Base-by-base conservation (phyloP, 164 flowering plant genomes). In the Magnolia kwangsiensis region DNA sequence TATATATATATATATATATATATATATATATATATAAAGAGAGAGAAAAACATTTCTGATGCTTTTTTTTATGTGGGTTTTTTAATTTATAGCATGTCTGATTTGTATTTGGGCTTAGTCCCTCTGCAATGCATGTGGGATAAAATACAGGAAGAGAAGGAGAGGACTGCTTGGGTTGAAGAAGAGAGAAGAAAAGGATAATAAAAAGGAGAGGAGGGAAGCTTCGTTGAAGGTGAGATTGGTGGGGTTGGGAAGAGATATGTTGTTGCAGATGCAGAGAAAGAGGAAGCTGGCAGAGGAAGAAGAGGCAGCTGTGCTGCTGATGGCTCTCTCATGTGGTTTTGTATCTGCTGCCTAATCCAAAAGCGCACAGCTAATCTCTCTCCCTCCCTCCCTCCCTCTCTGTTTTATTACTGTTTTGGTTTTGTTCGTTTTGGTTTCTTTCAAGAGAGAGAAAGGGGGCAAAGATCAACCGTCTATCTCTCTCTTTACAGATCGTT, bases 91-190 rank as follows among this genome's bases (percentile, higher is more conserved):
- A 7, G 51, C 45, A 37, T 13, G 20, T 74, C 14, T 50, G 51
- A 72, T 23, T 68, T 67, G n/a, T 31, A 23, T 66, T 18, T 67
- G 3, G 50, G 64, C 75, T 73, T 92, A 94, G 97, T 84, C 98
- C 1, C 81, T 94, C 4, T 94, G 97, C 73, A 94, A 93, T 80
- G 98, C 96, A 3, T 93, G 98, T 74, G 98, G 98, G 81, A 93
- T 91, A 79, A 89, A 88, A 73, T 82, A 85, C 85, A 89, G 90
- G 66, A 94, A 94, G 82, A 87, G 78, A 85, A 88, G 87, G 76
- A 86, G 89, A 79, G 88, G 84, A 11, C 63, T 83, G 10, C 68
- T 89, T 72, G 87, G 90, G 1, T 8, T 83, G 14, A 83, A 80
- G 55, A 80, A 69, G 45, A 81, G 73, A 64, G 76, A 74, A 45